Evolutionary conservation across 2,329 filamentous ascomycete species (phyloP).

Genomic region (Fusarium scirpi): DNA sequence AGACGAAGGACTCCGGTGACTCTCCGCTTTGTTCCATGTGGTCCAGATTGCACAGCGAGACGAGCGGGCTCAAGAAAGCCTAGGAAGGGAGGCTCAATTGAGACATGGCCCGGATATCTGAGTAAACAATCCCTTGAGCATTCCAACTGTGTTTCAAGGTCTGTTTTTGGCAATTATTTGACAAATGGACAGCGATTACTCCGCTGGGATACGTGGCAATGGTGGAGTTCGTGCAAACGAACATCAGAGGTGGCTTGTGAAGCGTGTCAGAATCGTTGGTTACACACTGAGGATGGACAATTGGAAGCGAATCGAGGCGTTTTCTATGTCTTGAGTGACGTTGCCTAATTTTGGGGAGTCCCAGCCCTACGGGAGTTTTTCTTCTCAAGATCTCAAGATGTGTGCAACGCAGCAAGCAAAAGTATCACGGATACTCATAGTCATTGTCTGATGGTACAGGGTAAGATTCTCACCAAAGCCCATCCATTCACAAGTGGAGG

Average conservation of each 20-base stretch:
- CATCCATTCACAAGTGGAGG: not conserved
- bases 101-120: slow-evolving; percentile 1
- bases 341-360: not conserved
- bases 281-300: not conserved
- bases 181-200: not conserved
- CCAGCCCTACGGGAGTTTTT: not conserved
- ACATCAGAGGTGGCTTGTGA: not conserved
- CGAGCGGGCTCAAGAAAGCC: not conserved
- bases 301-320: not conserved
- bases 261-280: not conserved
- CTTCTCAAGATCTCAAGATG: not conserved
- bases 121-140: not conserved
- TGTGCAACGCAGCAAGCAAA: not conserved
- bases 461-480: not conserved
- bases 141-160: slow-evolving; percentile 13
- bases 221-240: too few relatives aligned
- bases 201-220: too few relatives aligned
- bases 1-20: not conserved
- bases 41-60: not conserved
- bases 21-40: not conserved
- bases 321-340: not conserved
- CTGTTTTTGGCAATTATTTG: not conserved
- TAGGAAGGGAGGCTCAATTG: slow-evolving; percentile 23
- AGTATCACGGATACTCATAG: not conserved
- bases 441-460: not conserved